Evolutionary conservation across 352 stramenopile genomes (phyloP).

Genomic region (Phytophthora pseudosyringae): DNA sequence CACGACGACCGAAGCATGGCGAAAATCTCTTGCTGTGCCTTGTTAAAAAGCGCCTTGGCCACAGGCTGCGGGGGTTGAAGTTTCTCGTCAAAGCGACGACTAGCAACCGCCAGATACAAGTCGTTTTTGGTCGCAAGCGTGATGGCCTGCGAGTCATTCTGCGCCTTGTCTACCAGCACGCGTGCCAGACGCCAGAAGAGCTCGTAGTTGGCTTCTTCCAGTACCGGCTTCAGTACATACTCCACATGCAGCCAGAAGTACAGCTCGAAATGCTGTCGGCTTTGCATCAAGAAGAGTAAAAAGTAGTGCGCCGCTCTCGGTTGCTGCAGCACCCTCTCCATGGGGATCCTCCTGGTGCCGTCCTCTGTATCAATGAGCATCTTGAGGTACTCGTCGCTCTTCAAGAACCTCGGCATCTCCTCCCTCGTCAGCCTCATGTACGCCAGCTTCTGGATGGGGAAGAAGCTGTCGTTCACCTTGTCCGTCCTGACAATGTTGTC

Average conservation of each 20-base stretch:
- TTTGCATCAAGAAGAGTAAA: constrained; percentile 88
- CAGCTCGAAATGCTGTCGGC: constrained; percentile 85
- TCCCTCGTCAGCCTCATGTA: constrained; percentile 85
- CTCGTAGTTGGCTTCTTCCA: constrained; percentile 52
- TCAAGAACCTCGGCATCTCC: constrained; percentile 84
- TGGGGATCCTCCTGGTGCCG: constrained; percentile 73
- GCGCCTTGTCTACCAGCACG: constrained; percentile 74
- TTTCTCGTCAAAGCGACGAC: constrained; percentile 49
- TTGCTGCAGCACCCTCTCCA: constrained; percentile 83
- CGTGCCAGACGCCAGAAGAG: constrained; percentile 76
- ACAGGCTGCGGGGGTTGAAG: constrained; percentile 45
- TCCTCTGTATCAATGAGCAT: constrained; percentile 88
- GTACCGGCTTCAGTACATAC: constrained; percentile 80
- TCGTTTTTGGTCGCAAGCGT: constrained; percentile 78
- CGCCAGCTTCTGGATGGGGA: constrained; percentile 85
- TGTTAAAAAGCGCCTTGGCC: constrained; percentile 58
- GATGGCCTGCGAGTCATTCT: constrained; percentile 83
- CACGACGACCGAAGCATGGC: constrained; percentile 80
- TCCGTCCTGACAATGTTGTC: constrained; percentile 59
- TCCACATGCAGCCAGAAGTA: constrained; percentile 91
- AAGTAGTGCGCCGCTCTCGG: constrained; percentile 86
- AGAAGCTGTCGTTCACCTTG: constrained; percentile 77
- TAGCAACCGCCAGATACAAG: constrained; percentile 57
- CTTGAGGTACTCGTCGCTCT: constrained; percentile 84
- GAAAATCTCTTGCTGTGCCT: constrained; percentile 85